Evolutionary conservation across 805 yeast species (phyloP).

Genomic region (Metschnikowia bowlesiae): DNA sequence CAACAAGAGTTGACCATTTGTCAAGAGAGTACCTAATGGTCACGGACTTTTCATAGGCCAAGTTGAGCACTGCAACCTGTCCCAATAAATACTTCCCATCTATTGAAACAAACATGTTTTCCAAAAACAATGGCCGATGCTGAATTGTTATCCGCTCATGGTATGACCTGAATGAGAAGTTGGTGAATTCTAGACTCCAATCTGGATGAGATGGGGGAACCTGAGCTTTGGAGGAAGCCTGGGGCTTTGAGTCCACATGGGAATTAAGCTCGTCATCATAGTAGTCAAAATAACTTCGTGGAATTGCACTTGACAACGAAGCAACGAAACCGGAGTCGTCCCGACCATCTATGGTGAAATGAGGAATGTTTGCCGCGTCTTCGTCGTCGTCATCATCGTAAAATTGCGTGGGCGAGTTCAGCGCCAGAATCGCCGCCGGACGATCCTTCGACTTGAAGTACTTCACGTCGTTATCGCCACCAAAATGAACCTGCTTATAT

Average conservation of each 20-base stretch:
- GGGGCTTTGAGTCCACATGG: constrained; percentile 9
- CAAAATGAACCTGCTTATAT: constrained; percentile 76
- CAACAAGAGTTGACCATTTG: constrained; percentile 71
- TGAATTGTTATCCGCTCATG: constrained; percentile 25
- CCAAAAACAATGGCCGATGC: constrained; percentile 42
- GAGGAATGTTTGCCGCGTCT: constrained; percentile 9
- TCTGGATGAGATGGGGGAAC: constrained; percentile 12
- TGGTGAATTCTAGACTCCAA: constrained; percentile 44
- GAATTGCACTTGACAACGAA: constrained; percentile 1
- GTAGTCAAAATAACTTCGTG: constrained; percentile 12
- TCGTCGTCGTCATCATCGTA: constrained; percentile 20
- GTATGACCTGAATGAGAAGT: constrained; percentile 45
- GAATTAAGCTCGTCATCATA: constrained; percentile 18
- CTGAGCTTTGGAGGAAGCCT: constrained; percentile 17
- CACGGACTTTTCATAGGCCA: constrained; percentile 64
- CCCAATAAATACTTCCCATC: constrained; percentile 64
- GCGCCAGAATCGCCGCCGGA: constrained; percentile 73
- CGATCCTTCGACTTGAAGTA: constrained; percentile 69
- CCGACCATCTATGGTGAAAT: constrained; percentile 18
- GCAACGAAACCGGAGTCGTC: constrained; percentile 13
- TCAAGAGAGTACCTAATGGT: constrained; percentile 72
- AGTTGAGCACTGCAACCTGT: constrained; percentile 71
- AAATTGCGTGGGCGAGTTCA: constrained; percentile 49
- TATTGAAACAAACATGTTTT: constrained; percentile 53
- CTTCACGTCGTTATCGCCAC: constrained; percentile 59